These are phyloP conservation scores for Dactylellina sp. DNA, from an alignment of 2,329 filamentous ascomycete species.

Conservation along the genomic window DNA sequence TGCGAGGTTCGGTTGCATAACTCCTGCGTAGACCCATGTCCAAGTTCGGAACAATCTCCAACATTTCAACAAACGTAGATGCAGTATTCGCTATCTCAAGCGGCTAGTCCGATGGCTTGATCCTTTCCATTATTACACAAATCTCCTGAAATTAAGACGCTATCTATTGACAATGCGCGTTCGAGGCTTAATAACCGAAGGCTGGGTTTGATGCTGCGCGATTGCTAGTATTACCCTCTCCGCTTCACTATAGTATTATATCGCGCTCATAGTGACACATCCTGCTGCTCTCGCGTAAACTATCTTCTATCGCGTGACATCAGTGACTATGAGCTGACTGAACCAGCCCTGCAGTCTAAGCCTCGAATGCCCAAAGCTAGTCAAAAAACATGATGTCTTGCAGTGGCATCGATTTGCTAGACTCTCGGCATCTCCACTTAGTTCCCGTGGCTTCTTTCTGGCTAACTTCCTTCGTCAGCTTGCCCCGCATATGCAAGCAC, in stretches of 20 bases:
- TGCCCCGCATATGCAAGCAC: not conserved
- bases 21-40: not conserved
- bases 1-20: constrained; percentile 1
- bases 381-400: not conserved
- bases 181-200: too few relatives aligned
- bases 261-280: too few relatives aligned
- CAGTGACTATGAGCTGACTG: not conserved
- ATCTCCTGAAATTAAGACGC: too few relatives aligned
- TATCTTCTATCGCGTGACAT: not conserved
- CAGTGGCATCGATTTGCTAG: not conserved
- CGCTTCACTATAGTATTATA: too few relatives aligned
- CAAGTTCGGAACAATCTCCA: constrained; percentile 14
- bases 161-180: too few relatives aligned
- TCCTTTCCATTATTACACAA: too few relatives aligned
- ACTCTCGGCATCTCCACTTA: too few relatives aligned
- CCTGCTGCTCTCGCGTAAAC: too few relatives aligned
- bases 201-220: too few relatives aligned
- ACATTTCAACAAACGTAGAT: constrained; percentile 3
- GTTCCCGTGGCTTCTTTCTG: too few relatives aligned
- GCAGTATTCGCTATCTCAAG: not conserved
- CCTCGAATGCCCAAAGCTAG: not conserved
- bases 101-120: not conserved
- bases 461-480: not conserved
- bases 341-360: constrained; percentile 5
- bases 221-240: too few relatives aligned